Percentiles rank a stretch among this genome's conserved stretches.
Conservation (phyloP, 2,329 filamentous ascomycete species). For the Penicillium verrucosum region DNA sequence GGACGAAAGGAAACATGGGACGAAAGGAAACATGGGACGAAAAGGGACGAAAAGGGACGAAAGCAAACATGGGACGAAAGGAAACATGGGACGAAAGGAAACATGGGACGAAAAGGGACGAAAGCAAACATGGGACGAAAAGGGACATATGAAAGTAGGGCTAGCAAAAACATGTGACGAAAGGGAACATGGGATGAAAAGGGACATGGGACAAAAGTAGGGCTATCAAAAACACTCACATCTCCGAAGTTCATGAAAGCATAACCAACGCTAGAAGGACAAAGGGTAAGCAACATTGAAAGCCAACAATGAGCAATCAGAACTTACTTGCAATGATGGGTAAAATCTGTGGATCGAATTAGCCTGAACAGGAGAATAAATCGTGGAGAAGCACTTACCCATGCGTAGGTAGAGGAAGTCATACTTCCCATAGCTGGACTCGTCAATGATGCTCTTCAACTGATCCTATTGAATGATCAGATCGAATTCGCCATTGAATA, state of each 20-base stretch:
- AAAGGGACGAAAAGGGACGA: no score
- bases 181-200: not conserved
- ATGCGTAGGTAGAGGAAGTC: conserved; percentile 96
- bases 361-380: not conserved
- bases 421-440: conserved; percentile 75
- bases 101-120: not conserved
- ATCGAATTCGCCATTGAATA: not conserved
- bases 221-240: conserved; percentile 48
- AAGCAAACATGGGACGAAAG: not conserved
- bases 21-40: no score
- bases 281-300: not conserved
- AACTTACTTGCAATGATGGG: conserved; percentile 76
- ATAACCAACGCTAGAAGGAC: conserved; percentile 72
- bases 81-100: not conserved
- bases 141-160: not conserved
- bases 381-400: conserved; percentile 39
- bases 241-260: conserved; percentile 94
- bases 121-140: not conserved
- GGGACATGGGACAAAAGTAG: not conserved
- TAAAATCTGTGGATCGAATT: conserved; percentile 57
- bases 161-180: not conserved
- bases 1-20: no score
- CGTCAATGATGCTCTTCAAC: conserved; percentile 75
- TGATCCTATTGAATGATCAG: conserved; percentile 49
- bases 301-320: not conserved